Percentiles rank a stretch among this genome's conserved stretches.
Conservation (phyloP, 2,329 filamentous ascomycete genomes). For the Diaporthe sp. region DNA sequence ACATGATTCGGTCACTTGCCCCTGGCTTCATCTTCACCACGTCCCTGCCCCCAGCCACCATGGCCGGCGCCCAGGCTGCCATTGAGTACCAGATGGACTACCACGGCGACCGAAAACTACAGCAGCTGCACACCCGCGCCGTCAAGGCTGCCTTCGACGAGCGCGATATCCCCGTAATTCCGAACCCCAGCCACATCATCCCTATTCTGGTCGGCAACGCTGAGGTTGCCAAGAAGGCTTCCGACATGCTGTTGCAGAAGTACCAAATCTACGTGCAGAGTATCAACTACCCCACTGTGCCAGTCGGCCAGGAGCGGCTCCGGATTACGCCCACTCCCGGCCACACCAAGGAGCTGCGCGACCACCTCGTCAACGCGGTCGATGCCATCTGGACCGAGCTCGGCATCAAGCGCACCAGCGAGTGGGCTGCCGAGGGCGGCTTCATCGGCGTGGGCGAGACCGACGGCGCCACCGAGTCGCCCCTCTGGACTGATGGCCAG, state of each 20-base stretch:
- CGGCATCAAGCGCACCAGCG: slow-evolving; percentile 89
- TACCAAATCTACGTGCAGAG: slow-evolving; percentile 97
- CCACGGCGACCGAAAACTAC: slow-evolving; percentile 87
- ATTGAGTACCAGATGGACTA: slow-evolving; percentile 95
- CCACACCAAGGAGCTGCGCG: slow-evolving; percentile 85
- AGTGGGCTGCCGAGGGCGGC: slow-evolving; percentile 91
- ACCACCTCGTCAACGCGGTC: slow-evolving; percentile 86
- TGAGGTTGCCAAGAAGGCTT: slow-evolving; percentile 90
- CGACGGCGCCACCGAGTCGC: slow-evolving; percentile 68
- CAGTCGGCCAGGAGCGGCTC: slow-evolving; percentile 96
- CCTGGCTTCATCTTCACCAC: slow-evolving; percentile 99
- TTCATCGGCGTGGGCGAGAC: slow-evolving; percentile 93
- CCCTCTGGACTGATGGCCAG: slow-evolving; percentile 95
- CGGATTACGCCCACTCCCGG: slow-evolving; percentile 97
- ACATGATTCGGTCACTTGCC: slow-evolving; percentile 92
- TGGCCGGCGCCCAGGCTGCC: slow-evolving; percentile 91
- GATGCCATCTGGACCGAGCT: slow-evolving; percentile 91
- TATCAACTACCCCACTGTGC: slow-evolving; percentile 99
- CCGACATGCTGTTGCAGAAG: slow-evolving; percentile 89
- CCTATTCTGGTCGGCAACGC: slow-evolving; percentile 95
- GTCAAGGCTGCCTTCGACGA: slow-evolving; percentile 87
- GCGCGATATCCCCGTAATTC: slow-evolving; percentile 93
- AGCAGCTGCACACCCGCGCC: slow-evolving; percentile 95
- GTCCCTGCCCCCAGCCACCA: slow-evolving; percentile 93
- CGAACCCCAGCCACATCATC: slow-evolving; percentile 96